A percentile compares a stretch with the other conserved stretches of the same genome.
Conservation (phyloP, 306 rosid genomes). For the Hippophae rhamnoides region DNA sequence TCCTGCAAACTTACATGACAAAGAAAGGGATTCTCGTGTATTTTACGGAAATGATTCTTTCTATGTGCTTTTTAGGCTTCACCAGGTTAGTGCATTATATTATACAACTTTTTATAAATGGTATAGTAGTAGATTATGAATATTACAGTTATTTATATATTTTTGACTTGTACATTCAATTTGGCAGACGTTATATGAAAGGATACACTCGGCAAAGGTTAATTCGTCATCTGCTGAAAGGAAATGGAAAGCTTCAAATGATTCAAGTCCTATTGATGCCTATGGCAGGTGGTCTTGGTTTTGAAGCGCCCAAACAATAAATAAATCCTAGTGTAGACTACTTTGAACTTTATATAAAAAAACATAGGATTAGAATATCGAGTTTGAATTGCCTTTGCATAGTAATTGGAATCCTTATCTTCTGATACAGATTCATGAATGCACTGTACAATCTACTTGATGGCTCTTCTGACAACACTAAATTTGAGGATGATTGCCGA, state of each 20-base stretch:
- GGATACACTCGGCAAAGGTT: conserved; percentile 82
- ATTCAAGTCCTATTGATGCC: conserved; percentile 51
- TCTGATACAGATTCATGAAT: conserved; percentile 68
- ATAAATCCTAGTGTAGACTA: too few species aligned
- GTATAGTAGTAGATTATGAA: neutral
- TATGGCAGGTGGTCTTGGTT: conserved; percentile 56
- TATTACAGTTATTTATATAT: neutral
- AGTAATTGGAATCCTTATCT: conserved; percentile 18
- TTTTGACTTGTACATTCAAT: conserved; percentile 17
- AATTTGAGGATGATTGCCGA: conserved; percentile 99
- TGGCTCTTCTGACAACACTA: conserved; percentile 92
- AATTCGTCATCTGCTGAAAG: conserved; percentile 87
- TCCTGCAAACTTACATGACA: conserved; percentile 49
- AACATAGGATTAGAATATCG: too few species aligned
- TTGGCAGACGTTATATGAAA: conserved; percentile 85
- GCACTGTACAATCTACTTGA: conserved; percentile 91
- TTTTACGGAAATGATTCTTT: conserved; percentile 94
- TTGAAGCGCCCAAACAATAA: too few species aligned
- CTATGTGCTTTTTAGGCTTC: conserved; percentile 93
- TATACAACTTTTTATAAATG: neutral
- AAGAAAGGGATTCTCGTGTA: conserved; percentile 51
- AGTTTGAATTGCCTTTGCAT: conserved; percentile 8
- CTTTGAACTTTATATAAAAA: too few species aligned
- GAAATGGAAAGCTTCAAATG: conserved; percentile 83
- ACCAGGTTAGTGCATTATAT: conserved; percentile 49